A percentile compares a stretch with the other conserved stretches of the same genome.
phyloP scores from a whole-genome alignment of 202 grass and related monocot species.

The Eragrostis tef region DNA sequence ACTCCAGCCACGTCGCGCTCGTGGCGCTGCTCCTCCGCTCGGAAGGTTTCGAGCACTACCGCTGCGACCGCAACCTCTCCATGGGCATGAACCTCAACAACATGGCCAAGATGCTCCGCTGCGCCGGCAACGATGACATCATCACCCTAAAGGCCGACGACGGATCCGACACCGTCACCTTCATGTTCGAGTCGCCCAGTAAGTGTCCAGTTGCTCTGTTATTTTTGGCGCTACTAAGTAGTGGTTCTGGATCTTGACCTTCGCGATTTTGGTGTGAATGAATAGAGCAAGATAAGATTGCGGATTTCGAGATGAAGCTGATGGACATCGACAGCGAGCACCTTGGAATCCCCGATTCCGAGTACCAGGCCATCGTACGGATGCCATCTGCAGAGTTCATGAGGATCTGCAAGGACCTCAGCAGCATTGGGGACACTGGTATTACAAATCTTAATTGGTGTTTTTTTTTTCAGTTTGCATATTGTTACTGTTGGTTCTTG shows the following conservation, averaged over 20 bases:
- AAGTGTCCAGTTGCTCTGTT: neutral
- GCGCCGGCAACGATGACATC: constrained; percentile 85
- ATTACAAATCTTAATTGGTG: neutral
- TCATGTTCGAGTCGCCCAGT: constrained; percentile 96
- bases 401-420: constrained; percentile 91
- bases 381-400: constrained; percentile 82
- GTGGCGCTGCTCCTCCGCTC: constrained; percentile 75
- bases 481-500: neutral
- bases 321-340: constrained; percentile 92
- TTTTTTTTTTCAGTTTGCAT: neutral
- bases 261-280: neutral
- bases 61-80: constrained; percentile 93
- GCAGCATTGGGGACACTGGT: constrained; percentile 87
- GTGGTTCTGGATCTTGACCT: neutral
- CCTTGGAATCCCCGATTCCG: constrained; percentile 78
- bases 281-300: constrained; percentile 85
- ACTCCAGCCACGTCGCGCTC: constrained; percentile 82
- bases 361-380: constrained; percentile 88
- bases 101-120: constrained; percentile 93
- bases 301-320: constrained; percentile 89
- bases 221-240: neutral
- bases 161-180: constrained; percentile 83
- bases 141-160: constrained; percentile 96
- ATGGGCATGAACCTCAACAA: constrained; percentile 94
- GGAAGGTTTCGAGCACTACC: constrained; percentile 94